Base-by-base conservation (phyloP, 2,329 filamentous ascomycete genomes). In the Trichothecium roseum region DNA sequence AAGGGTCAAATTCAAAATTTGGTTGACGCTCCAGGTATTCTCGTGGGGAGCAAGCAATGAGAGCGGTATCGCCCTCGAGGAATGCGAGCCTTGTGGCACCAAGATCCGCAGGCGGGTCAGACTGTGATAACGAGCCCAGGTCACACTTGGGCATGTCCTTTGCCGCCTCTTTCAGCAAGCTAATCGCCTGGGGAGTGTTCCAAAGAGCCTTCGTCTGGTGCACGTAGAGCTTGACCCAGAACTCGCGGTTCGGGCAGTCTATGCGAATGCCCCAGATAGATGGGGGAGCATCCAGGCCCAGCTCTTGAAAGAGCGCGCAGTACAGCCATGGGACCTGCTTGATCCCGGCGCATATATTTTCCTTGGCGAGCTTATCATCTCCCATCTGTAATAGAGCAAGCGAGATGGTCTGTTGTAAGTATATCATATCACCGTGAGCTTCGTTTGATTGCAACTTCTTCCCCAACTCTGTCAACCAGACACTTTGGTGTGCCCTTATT, bases 271-370 rank as follows among this genome's bases (percentile, higher is more conserved):
- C 88, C 89, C 91, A 96, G 22, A 96, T 73, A 1, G 78, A 73
- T 24, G 79, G 79, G 2, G 91, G 88, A 7, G 84, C 60, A 45
- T 86, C 81, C 20, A 95, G 68, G 42, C 81, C 78, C 18, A 96
- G 66, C 32, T 85, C 82, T 46, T 84, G 80, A 53, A 89, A 91
- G 4, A 98, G 64, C 16, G 78, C 69, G 36, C 74, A 78, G 48
- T 89, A 87, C 3, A 95, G 67, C 86, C 88, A 98, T 0, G 91
- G 89, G 36, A 86, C 75, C 18, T 65, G 66, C 38, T 75, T 68
- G 54, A 95, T 82, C 3, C 85, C 82, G 7, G 68, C 63, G 5
- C 67, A 64, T 7, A 96, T 68, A 6, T 76, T 62, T 36, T 70
- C 66, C 40, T 78, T 74, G 24, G 84, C 83, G 32, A 77, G 74